Evolutionary conservation across 768 basidiomycete genomes (phyloP).

Genomic region (Lactifluus volemus): DNA sequence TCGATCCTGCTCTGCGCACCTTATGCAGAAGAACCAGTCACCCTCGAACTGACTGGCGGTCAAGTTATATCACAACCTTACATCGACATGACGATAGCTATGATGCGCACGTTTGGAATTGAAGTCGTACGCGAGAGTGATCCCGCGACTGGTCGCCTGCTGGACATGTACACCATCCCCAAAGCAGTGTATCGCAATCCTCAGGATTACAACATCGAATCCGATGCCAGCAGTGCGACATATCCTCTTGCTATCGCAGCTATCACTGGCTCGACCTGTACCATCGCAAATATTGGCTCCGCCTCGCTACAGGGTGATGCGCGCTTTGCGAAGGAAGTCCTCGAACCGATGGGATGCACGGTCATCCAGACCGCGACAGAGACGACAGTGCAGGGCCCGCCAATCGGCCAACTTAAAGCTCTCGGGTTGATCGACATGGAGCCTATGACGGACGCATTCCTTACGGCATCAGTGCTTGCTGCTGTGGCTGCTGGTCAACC

Average conservation of each 20-base stretch:
- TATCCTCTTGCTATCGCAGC: slow-evolving; percentile 97
- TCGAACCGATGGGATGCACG: slow-evolving; percentile 91
- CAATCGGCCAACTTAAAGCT: slow-evolving; percentile 69
- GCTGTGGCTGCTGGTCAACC: slow-evolving; percentile 56
- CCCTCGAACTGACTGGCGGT: slow-evolving; percentile 85
- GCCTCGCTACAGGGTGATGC: slow-evolving; percentile 96
- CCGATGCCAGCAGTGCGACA: slow-evolving; percentile 91
- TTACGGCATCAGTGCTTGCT: slow-evolving; percentile 88
- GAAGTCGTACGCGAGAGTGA: slow-evolving; percentile 60
- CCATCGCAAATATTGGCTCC: slow-evolving; percentile 85
- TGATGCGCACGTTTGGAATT: slow-evolving; percentile 93
- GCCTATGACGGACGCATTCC: slow-evolving; percentile 99
- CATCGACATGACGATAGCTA: slow-evolving; percentile 98
- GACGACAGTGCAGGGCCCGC: slow-evolving; percentile 90
- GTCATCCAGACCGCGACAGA: slow-evolving; percentile 82
- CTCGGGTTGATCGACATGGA: slow-evolving; percentile 94
- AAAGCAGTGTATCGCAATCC: slow-evolving; percentile 73
- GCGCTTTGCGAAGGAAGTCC: slow-evolving; percentile 83
- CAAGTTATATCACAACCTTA: slow-evolving; percentile 98
- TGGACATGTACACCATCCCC: slow-evolving; percentile 87
- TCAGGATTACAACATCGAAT: slow-evolving; percentile 78
- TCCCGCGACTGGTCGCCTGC: slow-evolving; percentile 43
- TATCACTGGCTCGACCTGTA: slow-evolving; percentile 94
- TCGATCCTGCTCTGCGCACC: slow-evolving; percentile 95
- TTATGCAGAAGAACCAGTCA: slow-evolving; percentile 76